These are phyloP conservation scores for Magnolia sinica DNA, from an alignment of 164 flowering plant genomes.

Conservation along the genomic window DNA sequence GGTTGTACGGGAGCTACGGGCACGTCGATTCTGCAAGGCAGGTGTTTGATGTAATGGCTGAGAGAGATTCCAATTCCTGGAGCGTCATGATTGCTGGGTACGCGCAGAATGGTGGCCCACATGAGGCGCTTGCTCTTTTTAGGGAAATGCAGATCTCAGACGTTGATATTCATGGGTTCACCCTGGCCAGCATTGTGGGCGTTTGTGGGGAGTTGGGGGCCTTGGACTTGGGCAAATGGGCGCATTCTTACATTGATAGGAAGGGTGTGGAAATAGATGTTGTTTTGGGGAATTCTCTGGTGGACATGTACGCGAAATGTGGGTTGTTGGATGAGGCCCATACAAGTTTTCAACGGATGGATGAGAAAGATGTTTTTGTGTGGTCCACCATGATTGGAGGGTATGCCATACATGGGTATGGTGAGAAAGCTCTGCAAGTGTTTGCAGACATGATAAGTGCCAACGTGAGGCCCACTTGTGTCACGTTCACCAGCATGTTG, in stretches of 20 bases:
- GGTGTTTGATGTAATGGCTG: constrained; percentile 23
- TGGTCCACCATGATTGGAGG: constrained; percentile 28
- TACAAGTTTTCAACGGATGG: constrained; percentile 15
- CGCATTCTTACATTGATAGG: constrained; percentile 20
- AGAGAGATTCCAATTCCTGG: constrained; percentile 20
- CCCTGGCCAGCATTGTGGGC: constrained; percentile 17
- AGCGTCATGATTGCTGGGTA: constrained; percentile 25
- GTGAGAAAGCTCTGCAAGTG: constrained; percentile 20
- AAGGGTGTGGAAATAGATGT: constrained; percentile 10
- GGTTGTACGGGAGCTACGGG: constrained; percentile 11
- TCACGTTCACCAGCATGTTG: constrained; percentile 25
- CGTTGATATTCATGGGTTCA: constrained; percentile 18
- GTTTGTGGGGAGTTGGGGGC: constrained; percentile 26
- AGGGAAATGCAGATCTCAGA: constrained; percentile 18
- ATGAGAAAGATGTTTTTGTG: constrained; percentile 17
- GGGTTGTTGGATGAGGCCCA: constrained; percentile 19
- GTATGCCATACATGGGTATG: constrained; percentile 24
- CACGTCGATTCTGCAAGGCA: constrained; percentile 5
- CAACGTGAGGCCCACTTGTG: constrained; percentile 15
- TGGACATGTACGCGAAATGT: constrained; percentile 27
- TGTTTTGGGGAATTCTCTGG: constrained; percentile 20
- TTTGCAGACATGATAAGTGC: constrained; percentile 17
- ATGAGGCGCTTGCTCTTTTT: constrained; percentile 18
- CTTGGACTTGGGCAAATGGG: constrained; percentile 23
- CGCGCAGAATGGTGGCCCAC: constrained; percentile 12